A percentile compares a stretch with the other conserved stretches of the same genome.
Evolutionary conservation across 2,329 filamentous ascomycete genomes (phyloP).

Genomic region (Talaromyces atroroseus): DNA sequence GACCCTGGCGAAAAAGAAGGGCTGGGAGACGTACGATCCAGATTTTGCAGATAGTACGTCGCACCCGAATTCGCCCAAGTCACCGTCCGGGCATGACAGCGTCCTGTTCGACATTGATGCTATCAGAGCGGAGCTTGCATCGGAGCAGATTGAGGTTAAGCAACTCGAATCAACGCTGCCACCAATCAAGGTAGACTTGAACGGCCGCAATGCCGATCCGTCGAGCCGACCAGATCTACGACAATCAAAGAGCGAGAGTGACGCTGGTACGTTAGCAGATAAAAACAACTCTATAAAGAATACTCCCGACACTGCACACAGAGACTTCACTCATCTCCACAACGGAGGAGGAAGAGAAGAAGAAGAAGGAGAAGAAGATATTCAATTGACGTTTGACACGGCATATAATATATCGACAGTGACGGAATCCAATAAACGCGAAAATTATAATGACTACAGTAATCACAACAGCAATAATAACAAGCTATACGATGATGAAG

Average conservation of each 20-base stretch:
- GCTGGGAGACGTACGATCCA: constrained; percentile 93
- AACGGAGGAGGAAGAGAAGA: constrained; percentile 22
- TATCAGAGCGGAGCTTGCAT: constrained; percentile 77
- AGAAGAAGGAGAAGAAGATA: constrained; percentile 26
- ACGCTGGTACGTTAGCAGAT: constrained; percentile 13
- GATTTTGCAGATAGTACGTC: constrained; percentile 30
- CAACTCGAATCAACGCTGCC: constrained; percentile 85
- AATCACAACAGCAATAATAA: background rate
- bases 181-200: constrained; percentile 73
- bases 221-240: constrained; percentile 26
- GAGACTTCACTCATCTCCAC: background rate
- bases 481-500: background rate
- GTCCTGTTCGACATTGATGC: constrained; percentile 95
- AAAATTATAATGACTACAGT: constrained; percentile 8
- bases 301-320: background rate
- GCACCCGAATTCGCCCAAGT: constrained; percentile 22
- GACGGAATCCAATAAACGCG: background rate
- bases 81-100: constrained; percentile 30
- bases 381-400: constrained; percentile 70
- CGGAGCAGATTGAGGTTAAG: constrained; percentile 64
- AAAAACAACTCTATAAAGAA: constrained; percentile 18
- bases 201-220: constrained; percentile 18
- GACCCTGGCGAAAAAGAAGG: constrained; percentile 68
- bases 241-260: constrained; percentile 39
- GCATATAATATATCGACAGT: constrained; percentile 42